Evolutionary conservation across 2,329 filamentous ascomycete species (phyloP), one percentile per base, ranked within the genome.

Genomic region (Aspergillus sp.): DNA sequence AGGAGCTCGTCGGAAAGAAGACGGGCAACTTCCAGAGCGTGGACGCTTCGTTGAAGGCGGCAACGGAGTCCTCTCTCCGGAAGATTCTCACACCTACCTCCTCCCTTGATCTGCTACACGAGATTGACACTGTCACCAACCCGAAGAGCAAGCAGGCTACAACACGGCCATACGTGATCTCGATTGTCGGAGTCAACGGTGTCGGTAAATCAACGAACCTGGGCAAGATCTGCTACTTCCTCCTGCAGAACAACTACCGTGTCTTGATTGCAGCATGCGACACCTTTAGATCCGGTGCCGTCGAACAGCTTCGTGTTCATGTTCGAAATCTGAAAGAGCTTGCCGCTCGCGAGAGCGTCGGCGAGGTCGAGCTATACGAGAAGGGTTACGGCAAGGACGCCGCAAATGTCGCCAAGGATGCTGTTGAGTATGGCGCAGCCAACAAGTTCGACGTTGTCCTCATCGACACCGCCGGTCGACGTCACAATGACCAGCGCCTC

Each of bases 331-430:
- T 99, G 65, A 92, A 91, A 74, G 94, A 99, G 78, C 85, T 99
- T 34, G 91, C 89, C 5, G 85, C 87, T 55, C 88, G 95, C 65
- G 93, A 98, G 78, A 91, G 91, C 50, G 83, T 84, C 22, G 91
- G 92, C 30, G 81, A 87, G 59, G 92, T 99, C 53, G 93, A 96
- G 75, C 83, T 99, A 53, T 99, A 96, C 78, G 92, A 99, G 75
- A 95, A 96, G 80, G 95, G 95, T 41, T 99, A 99, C 75, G 95
- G 95, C 71, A 98, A 97, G 74, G 96, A 99, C 74, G 95, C 96
- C 0, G 96, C 96, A 11, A 91, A 93, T 45, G 94, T 99, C 50
- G 95, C 95, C 48, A 93, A 94, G 75, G 95, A 98, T 71, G 94
- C 95, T 0, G 93, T 99, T n/a, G 77, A 84, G 2, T 90, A 91